phyloP scores from a whole-genome alignment of 805 yeast species.

The Osmozyma mogii region DNA sequence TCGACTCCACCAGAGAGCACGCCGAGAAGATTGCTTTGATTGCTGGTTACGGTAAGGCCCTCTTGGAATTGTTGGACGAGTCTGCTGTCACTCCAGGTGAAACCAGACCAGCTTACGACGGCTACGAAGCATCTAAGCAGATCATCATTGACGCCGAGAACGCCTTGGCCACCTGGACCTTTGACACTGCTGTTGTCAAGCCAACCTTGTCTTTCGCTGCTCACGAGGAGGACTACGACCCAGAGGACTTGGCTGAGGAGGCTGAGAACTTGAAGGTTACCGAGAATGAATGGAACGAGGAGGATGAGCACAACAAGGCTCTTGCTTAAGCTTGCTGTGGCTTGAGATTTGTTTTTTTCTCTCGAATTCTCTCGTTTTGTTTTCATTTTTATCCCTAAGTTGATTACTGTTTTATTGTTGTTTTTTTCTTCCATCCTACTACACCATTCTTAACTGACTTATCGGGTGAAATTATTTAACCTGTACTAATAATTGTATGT shows the following conservation, averaged over 20 bases:
- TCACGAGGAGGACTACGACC: slow-evolving; percentile 43
- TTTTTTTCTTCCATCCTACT: too few relatives aligned
- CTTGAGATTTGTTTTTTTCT: too few relatives aligned
- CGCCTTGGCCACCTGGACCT: slow-evolving; percentile 93
- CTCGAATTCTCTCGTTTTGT: too few relatives aligned
- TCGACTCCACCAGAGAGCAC: slow-evolving; percentile 90
- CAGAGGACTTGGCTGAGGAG: slow-evolving; percentile 37
- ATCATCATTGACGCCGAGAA: slow-evolving; percentile 95
- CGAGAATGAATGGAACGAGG: slow-evolving; percentile 31
- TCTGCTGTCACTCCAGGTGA: slow-evolving; percentile 98
- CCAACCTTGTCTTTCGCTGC: slow-evolving; percentile 75
- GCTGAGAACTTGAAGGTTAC: slow-evolving; percentile 43
- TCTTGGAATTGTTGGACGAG: slow-evolving; percentile 92
- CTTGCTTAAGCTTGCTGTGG: too few relatives aligned
- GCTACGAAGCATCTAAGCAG: slow-evolving; percentile 96
- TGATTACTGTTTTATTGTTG: too few relatives aligned
- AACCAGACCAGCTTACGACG: slow-evolving; percentile 96
- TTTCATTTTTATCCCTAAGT: too few relatives aligned
- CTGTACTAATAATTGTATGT: too few relatives aligned
- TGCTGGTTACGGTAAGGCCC: slow-evolving; percentile 98
- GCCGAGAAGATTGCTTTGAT: slow-evolving; percentile 94
- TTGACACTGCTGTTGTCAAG: slow-evolving; percentile 90
- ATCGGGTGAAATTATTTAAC: too few relatives aligned
- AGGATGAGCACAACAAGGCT: slow-evolving; percentile 32
- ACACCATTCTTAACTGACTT: too few relatives aligned